Evolutionary conservation across 305 asterid genomes (phyloP), one percentile per base, ranked within the genome.

Genomic region (Fraxinus platypoda): DNA sequence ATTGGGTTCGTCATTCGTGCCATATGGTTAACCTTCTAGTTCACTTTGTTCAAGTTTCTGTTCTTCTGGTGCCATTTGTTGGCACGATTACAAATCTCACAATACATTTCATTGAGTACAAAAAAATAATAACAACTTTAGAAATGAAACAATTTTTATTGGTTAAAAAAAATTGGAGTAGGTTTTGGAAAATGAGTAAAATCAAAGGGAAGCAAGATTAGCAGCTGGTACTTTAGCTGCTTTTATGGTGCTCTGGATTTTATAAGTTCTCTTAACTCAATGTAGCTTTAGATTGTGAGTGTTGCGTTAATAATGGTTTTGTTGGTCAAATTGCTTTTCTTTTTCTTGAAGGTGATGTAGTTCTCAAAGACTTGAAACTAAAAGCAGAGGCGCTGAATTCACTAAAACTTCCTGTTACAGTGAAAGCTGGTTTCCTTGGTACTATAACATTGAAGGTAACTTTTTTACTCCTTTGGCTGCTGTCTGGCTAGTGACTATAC

Each of bases 361-460:
- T 95, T 86, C 98, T 95, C 83, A 95, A 85, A 86, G 99, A 95
- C 86, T 91, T 94, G 92, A 93, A 94, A 85, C 83, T 94, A 81
- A 95, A 95, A 89, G 95, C 99, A 0, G 98, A 95, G 90, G 99
- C 98, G 52, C 86, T 95, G 88, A 95, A 95, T 87, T 93, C 98
- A 6, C 81, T 95, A 87, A 94, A 93, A 89, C 98, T 95, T 87
- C 99, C 98, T 57, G 94, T 95, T 80, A 92, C 91, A 31, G 98
- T 96, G 83, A 94, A 91, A 90, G 97, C 98, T 87, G 99, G 99
- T 84, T 96, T 96, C 83, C 90, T 94, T 81, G 99, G 98, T 74
- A 91, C 95, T 73, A 93, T 96, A 83, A 96, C 98, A 76, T 92
- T 96, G 88, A 93, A 96, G 99, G 99, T 96, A 87, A 81, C 78